Conservation (phyloP, 371 early-diverging fungal species). For the Lichtheimia hyalospora region DNA sequence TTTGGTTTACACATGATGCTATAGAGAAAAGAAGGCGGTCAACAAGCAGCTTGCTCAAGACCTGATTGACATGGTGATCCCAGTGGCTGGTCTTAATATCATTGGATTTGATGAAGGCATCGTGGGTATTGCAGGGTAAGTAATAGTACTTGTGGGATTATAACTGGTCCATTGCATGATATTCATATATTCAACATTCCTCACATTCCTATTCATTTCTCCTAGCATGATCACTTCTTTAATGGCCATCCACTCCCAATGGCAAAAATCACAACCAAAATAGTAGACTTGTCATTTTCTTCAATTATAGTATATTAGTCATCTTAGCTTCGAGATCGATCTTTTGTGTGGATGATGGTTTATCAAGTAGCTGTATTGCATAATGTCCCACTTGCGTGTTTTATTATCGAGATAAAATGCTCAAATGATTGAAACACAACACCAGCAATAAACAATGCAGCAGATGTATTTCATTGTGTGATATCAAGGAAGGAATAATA, state of each 20-base stretch:
- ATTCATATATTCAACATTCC: background rate
- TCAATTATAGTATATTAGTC: too few relatives aligned
- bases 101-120: conserved; percentile 61
- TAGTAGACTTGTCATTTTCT: background rate
- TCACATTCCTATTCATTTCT: background rate
- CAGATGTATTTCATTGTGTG: too few relatives aligned
- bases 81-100: conserved; percentile 58
- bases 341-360: too few relatives aligned
- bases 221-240: conserved; percentile 35
- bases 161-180: too few relatives aligned
- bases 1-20: background rate
- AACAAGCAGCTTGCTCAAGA: conserved; percentile 62
- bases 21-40: conserved; percentile 52
- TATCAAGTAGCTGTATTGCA: too few relatives aligned
- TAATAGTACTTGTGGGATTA: conserved; percentile 12
- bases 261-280: conserved; percentile 24
- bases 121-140: conserved; percentile 69
- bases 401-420: too few relatives aligned
- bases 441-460: too few relatives aligned
- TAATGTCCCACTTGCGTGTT: too few relatives aligned
- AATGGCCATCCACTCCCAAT: conserved; percentile 33
- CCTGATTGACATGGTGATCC: conserved; percentile 63
- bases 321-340: too few relatives aligned
- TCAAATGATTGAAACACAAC: too few relatives aligned
- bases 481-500: too few relatives aligned